Base-by-base conservation (phyloP, 805 yeast genomes). In the Yueomyces sinensis region DNA sequence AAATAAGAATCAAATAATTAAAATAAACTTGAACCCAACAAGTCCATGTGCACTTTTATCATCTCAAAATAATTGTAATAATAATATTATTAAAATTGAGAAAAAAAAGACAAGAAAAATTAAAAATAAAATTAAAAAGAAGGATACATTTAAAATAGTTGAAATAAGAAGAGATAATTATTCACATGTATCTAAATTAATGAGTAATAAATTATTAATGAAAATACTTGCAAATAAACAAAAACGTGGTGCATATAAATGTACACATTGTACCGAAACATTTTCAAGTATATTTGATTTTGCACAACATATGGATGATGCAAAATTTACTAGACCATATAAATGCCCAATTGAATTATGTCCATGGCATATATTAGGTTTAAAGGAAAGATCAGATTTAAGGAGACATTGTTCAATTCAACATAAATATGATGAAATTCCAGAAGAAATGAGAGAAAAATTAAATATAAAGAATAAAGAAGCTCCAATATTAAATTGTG, bases 351-450 rank as follows among this genome's bases (percentile, higher is more conserved):
- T 63, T 34, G 43, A 48, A 15, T 54, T 58, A 15, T 70, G 75
- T 43, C 67, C 69, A 2, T 70, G 72, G 67, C 60, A 62, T 25
- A 54, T 66, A 3, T 45, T 70, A 13, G 75, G 75, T 0, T 47
- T 70, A 19, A 68, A 70, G 9, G 59, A 72, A 28, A 47, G 63
- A 24, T 65, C 68, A 2, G 75, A 70, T 41, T 56, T 70, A 24
- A 56, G 63, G 40, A 56, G 76, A 41, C 75, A 70, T 39, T 64
- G 70, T 44, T 59, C 65, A 4, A 59, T 67, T 20, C 70, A 68
- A 35, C 75, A 70, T 43, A 53, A 48, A 30, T 25, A 11, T n/a
- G 42, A 45, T 25, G 54, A 55, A 34, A 38, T 57, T 20, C 48
- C 53, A 6, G 41, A 34, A 6, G 47, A 47, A 23, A 38, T 54